Percentiles rank a stretch among this genome's conserved stretches.
phyloP scores from a whole-genome alignment of 495 filamentous ascomycete species.

The Pseudevernia furfuracea region DNA sequence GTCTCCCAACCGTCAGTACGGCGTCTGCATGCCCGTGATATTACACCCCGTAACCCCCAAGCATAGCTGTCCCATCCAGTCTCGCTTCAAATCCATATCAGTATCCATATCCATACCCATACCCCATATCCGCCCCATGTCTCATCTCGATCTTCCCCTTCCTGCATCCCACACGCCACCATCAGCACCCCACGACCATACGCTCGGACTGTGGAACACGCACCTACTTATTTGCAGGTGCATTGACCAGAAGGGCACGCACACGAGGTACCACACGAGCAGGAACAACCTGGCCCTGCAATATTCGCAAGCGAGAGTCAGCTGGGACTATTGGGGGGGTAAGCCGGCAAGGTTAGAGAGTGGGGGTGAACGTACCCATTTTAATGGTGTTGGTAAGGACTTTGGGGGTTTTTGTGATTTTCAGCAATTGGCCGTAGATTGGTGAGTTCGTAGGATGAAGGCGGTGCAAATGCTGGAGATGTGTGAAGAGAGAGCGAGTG shows the following conservation, averaged over 20 bases:
- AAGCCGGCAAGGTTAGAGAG: neutral
- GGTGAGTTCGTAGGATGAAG: neutral
- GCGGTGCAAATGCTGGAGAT: neutral
- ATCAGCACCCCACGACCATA: neutral
- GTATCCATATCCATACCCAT: neutral
- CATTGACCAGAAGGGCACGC: conserved; percentile 24
- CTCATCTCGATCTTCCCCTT: neutral
- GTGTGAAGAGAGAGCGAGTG: neutral
- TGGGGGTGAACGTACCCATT: conserved; percentile 11
- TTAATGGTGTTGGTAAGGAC: neutral
- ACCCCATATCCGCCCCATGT: neutral
- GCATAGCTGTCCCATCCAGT: no score
- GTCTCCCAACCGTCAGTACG: no score
- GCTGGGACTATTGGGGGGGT: neutral
- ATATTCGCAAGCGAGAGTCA: neutral
- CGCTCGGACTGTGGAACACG: neutral
- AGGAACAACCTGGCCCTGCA: conserved; percentile 28
- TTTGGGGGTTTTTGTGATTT: neutral
- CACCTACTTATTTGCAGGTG: conserved; percentile 23
- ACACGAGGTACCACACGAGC: conserved; percentile 26
- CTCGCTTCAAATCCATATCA: neutral
- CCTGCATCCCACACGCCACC: neutral
- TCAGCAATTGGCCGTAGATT: neutral
- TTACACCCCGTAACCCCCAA: no score
- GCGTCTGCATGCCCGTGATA: no score